phyloP scores from a whole-genome alignment of 208 protist species.

The Leishmania gerbilli region DNA sequence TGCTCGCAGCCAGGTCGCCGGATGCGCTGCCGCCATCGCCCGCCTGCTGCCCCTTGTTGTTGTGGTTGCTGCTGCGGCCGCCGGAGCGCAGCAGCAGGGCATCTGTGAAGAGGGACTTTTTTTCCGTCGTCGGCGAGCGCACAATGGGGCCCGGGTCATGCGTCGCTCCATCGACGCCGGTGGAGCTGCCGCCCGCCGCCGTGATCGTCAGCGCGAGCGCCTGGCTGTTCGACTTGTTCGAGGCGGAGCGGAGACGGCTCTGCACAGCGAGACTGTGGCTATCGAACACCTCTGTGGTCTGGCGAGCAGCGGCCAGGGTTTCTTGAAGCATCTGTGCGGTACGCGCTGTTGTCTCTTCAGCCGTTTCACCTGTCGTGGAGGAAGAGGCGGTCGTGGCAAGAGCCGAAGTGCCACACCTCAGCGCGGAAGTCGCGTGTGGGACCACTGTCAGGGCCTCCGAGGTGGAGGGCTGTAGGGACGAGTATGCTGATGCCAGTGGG shows the following conservation, averaged over 20 bases:
- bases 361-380: background rate
- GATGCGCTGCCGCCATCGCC: background rate
- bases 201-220: conserved; percentile 30
- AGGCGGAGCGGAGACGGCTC: conserved; percentile 13
- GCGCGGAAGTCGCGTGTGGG: background rate
- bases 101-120: conserved; percentile 37
- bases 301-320: conserved; percentile 23
- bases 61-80: background rate
- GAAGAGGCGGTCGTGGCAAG: background rate
- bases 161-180: conserved; percentile 3
- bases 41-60: no score
- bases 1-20: conserved; percentile 1
- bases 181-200: conserved; percentile 7
- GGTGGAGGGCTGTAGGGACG: background rate
- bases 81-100: conserved; percentile 18
- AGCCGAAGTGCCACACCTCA: background rate
- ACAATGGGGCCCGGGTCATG: conserved; percentile 62
- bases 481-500: background rate
- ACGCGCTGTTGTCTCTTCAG: conserved; percentile 39
- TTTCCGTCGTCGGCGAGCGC: conserved; percentile 65
- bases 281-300: conserved; percentile 39
- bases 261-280: conserved; percentile 30
- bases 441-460: background rate
- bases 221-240: background rate
- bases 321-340: conserved; percentile 39